Evolutionary conservation across 345 rosid species (phyloP).

Genomic region (Rubroshorea leprosula): DNA sequence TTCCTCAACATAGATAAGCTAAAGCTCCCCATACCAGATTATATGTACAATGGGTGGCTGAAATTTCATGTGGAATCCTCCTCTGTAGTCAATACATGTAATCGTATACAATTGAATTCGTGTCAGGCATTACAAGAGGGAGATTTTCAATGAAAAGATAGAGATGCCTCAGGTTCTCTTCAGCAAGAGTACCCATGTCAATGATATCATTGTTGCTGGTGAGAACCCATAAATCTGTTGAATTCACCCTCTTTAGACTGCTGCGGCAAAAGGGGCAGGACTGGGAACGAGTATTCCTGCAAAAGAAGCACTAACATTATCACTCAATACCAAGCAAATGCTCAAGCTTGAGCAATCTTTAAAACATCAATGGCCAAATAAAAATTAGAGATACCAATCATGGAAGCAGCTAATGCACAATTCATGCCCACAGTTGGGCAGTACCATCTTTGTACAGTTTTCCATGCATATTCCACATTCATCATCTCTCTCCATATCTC

Average conservation of each 20-base stretch:
- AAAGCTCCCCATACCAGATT: slow-evolving; percentile 5
- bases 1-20: slow-evolving; percentile 6
- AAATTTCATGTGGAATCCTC: not conserved
- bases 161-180: slow-evolving; percentile 47
- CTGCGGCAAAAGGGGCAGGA: slow-evolving; percentile 74
- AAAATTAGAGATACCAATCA: slow-evolving; percentile 40
- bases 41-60: slow-evolving; percentile 26
- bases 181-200: slow-evolving; percentile 39
- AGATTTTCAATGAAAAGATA: slow-evolving; percentile 48
- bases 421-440: slow-evolving; percentile 63
- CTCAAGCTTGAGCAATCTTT: not conserved
- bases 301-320: not conserved
- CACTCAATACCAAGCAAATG: not conserved
- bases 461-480: slow-evolving; percentile 84
- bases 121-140: slow-evolving; percentile 36
- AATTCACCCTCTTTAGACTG: slow-evolving; percentile 44
- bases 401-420: slow-evolving; percentile 58
- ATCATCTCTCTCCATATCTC: slow-evolving; percentile 41
- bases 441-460: slow-evolving; percentile 35
- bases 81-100: slow-evolving; percentile 53
- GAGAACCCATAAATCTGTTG: slow-evolving; percentile 57
- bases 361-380: not conserved
- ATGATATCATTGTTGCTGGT: slow-evolving; percentile 32
- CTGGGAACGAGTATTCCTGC: slow-evolving; percentile 57
- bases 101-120: slow-evolving; percentile 37